These are phyloP conservation scores for Metschnikowia kunwiensis DNA, from an alignment of 805 yeast genomes.

Conservation along the genomic window DNA sequence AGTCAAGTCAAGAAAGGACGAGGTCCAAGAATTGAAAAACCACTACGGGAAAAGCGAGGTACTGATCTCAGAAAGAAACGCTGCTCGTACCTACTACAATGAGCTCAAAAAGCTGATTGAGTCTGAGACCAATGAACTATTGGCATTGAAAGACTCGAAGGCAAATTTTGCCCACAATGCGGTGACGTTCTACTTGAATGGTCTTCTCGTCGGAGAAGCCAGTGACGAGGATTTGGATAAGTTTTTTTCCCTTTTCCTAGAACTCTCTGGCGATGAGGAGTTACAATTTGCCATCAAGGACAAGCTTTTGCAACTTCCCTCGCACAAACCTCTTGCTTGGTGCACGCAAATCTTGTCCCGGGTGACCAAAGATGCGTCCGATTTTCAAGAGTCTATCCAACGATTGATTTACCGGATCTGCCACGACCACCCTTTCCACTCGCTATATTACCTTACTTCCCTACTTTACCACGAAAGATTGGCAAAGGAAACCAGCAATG, in stretches of 20 bases:
- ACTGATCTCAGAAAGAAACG: slow-evolving; percentile 46
- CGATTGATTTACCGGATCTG: slow-evolving; percentile 47
- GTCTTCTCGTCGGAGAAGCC: slow-evolving; percentile 43
- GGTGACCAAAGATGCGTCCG: slow-evolving; percentile 44
- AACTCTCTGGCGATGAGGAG: slow-evolving; percentile 44
- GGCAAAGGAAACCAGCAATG: slow-evolving; percentile 24
- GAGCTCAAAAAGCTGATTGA: slow-evolving; percentile 46
- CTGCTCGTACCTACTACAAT: slow-evolving; percentile 51
- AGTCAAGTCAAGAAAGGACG: slow-evolving; percentile 42
- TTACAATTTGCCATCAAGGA: slow-evolving; percentile 43
- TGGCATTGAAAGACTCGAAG: slow-evolving; percentile 34
- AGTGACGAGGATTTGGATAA: slow-evolving; percentile 61
- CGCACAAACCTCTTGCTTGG: slow-evolving; percentile 72
- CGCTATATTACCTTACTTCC: slow-evolving; percentile 61
- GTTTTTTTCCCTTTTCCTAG: slow-evolving; percentile 82
- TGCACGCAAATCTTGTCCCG: slow-evolving; percentile 76
- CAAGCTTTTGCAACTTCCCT: slow-evolving; percentile 46
- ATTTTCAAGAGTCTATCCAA: slow-evolving; percentile 56
- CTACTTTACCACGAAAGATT: slow-evolving; percentile 45
- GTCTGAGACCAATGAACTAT: slow-evolving; percentile 49
- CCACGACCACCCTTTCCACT: slow-evolving; percentile 66
- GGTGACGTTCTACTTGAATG: slow-evolving; percentile 54
- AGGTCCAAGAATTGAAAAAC: slow-evolving; percentile 47
- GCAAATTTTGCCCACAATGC: slow-evolving; percentile 50
- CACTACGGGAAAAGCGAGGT: slow-evolving; percentile 42